Conservation (phyloP, 2,329 filamentous ascomycete genomes). For the Ilyonectria destructans region DNA sequence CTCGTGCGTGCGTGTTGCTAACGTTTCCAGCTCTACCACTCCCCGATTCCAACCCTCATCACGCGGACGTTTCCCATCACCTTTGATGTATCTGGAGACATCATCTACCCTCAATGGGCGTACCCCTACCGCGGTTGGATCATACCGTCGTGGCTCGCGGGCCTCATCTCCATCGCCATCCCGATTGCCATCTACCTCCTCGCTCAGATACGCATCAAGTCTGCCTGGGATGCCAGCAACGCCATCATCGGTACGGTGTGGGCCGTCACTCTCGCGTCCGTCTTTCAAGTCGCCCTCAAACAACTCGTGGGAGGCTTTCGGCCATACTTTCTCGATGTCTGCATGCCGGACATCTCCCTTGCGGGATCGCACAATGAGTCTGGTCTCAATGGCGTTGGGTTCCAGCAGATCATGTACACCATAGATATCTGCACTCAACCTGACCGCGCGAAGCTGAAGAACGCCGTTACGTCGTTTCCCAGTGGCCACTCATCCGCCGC, state of each 20-base stretch:
- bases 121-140: constrained; percentile 77
- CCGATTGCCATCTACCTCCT: constrained; percentile 72
- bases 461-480: constrained; percentile 77
- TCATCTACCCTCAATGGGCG: constrained; percentile 76
- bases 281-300: constrained; percentile 79
- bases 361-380: constrained; percentile 59
- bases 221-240: constrained; percentile 75
- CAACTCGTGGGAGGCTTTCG: constrained; percentile 76
- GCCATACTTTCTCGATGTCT: constrained; percentile 77
- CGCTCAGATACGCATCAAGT: constrained; percentile 71
- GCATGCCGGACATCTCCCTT: constrained; percentile 69
- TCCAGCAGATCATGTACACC: constrained; percentile 75
- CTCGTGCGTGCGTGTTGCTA: not conserved
- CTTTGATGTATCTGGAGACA: constrained; percentile 70
- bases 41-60: constrained; percentile 65
- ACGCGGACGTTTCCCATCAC: constrained; percentile 75
- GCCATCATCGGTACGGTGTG: constrained; percentile 75
- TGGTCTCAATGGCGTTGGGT: constrained; percentile 65
- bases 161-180: constrained; percentile 69
- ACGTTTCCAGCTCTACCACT: constrained; percentile 62
- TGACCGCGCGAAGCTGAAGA: constrained; percentile 70
- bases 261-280: constrained; percentile 70
- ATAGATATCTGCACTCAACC: constrained; percentile 73
- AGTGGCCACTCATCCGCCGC: constrained; percentile 78
- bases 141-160: constrained; percentile 72